phyloP scores from a whole-genome alignment of 2,329 filamentous ascomycete species.

The Epichloe glyceriae region DNA sequence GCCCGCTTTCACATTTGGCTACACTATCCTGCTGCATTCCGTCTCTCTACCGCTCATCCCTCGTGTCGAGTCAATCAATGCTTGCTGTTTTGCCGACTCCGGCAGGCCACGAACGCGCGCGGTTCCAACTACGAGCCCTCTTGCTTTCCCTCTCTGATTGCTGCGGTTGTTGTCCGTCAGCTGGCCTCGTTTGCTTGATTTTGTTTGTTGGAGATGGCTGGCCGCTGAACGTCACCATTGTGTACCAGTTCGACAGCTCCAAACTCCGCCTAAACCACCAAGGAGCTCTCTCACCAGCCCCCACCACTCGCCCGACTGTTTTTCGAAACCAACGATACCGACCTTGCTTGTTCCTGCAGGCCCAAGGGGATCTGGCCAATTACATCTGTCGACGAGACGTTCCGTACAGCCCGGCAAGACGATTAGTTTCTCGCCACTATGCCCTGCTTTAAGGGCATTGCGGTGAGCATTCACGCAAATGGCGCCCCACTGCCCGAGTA shows the following conservation, averaged over 20 bases:
- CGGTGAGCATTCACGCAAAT: slow-evolving; percentile 85
- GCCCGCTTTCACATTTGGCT: not conserved
- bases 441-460: slow-evolving; percentile 99
- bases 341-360: slow-evolving; percentile 1
- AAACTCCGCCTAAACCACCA: slow-evolving; percentile 5
- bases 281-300: slow-evolving; percentile 2
- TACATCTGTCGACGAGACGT: not conserved
- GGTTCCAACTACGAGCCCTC: not conserved
- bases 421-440: slow-evolving; percentile 28
- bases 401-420: not conserved
- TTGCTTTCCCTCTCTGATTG: not conserved
- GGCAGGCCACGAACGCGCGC: not conserved
- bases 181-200: not conserved
- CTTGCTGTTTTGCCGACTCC: not conserved
- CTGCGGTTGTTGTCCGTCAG: not conserved
- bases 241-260: slow-evolving; percentile 7
- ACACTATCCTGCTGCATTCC: not conserved
- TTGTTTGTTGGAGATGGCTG: slow-evolving; percentile 10
- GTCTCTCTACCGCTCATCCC: not conserved
- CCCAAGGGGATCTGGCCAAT: not conserved
- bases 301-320: not conserved
- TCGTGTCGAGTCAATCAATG: not conserved
- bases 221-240: slow-evolving; percentile 10
- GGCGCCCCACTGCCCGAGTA: slow-evolving; percentile 76
- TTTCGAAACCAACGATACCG: not conserved